Conservation (phyloP, 768 basidiomycete genomes). For the Austroboletus eburneus region DNA sequence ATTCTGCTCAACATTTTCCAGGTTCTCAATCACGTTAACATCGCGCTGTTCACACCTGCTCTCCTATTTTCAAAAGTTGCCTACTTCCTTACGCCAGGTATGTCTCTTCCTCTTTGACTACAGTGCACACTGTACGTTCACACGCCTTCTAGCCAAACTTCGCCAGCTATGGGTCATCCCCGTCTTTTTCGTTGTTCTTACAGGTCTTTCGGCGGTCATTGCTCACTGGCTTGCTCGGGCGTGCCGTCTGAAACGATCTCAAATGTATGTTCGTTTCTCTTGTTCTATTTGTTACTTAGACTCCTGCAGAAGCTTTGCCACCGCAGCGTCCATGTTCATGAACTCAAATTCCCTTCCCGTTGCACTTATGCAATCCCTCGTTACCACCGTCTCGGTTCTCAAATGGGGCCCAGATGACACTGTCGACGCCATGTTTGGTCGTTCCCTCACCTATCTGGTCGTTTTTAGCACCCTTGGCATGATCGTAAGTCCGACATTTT, state of each 20-base stretch:
- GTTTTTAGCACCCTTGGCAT: conserved; percentile 94
- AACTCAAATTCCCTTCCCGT: conserved; percentile 93
- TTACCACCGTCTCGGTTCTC: conserved; percentile 74
- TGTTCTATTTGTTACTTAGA: not conserved
- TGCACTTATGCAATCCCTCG: conserved; percentile 89
- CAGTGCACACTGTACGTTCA: not conserved
- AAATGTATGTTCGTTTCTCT: conserved; percentile 51
- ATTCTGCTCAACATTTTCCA: conserved; percentile 22
- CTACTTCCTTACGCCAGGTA: conserved; percentile 80
- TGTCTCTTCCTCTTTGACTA: conserved; percentile 10
- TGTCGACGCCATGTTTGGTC: conserved; percentile 84
- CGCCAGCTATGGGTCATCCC: conserved; percentile 83
- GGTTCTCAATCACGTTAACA: conserved; percentile 79
- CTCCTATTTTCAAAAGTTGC: conserved; percentile 94
- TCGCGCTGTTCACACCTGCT: conserved; percentile 85
- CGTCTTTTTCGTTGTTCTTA: conserved; percentile 78
- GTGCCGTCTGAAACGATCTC: conserved; percentile 67
- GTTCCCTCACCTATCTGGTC: conserved; percentile 86
- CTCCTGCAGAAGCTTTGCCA: conserved; percentile 60
- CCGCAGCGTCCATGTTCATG: conserved; percentile 86
- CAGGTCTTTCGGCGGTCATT: conserved; percentile 62
- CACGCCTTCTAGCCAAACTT: conserved; percentile 54
- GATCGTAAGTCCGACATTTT: conserved; percentile 58
- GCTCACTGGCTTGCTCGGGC: conserved; percentile 60
- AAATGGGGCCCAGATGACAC: conserved; percentile 82